Percentiles rank a stretch among this genome's conserved stretches.
Conservation (phyloP, 1,284 basidiomycete genomes). For the Cryptococcus neoformans region DNA sequence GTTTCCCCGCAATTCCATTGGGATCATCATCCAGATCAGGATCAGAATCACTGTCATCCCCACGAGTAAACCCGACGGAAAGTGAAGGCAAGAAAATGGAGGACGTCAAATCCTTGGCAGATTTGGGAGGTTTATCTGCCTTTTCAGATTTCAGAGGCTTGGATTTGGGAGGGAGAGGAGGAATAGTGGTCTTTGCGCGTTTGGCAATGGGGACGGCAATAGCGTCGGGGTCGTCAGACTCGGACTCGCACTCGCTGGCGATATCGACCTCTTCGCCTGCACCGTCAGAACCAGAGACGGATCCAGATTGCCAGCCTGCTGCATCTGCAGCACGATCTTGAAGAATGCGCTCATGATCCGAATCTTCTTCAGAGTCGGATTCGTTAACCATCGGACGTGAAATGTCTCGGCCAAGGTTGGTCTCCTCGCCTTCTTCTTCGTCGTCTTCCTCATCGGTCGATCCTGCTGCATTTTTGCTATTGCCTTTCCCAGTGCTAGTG, state of each 20-base stretch:
- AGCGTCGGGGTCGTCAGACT: conserved; percentile 19
- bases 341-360: conserved; percentile 20
- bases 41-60: conserved; percentile 71
- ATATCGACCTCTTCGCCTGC: conserved; percentile 13
- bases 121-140: conserved; percentile 26
- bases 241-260: conserved; percentile 31
- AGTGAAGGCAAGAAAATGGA: conserved; percentile 88
- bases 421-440: conserved; percentile 14
- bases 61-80: conserved; percentile 75
- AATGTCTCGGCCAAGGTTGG: background rate
- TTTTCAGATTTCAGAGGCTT: conserved; percentile 15
- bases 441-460: conserved; percentile 9
- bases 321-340: conserved; percentile 49
- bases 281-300: conserved; percentile 22
- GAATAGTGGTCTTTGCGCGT: conserved; percentile 18
- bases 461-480: conserved; percentile 15
- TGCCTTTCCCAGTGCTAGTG: background rate
- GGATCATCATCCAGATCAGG: conserved; percentile 65
- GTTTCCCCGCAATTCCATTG: conserved; percentile 51
- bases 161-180: background rate
- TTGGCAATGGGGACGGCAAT: conserved; percentile 17
- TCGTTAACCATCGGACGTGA: conserved; percentile 2
- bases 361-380: conserved; percentile 6
- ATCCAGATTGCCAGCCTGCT: conserved; percentile 60
- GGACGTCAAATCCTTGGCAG: conserved; percentile 39